phyloP scores from a whole-genome alignment of 768 basidiomycete species.

The Lactifluus rugatus region DNA sequence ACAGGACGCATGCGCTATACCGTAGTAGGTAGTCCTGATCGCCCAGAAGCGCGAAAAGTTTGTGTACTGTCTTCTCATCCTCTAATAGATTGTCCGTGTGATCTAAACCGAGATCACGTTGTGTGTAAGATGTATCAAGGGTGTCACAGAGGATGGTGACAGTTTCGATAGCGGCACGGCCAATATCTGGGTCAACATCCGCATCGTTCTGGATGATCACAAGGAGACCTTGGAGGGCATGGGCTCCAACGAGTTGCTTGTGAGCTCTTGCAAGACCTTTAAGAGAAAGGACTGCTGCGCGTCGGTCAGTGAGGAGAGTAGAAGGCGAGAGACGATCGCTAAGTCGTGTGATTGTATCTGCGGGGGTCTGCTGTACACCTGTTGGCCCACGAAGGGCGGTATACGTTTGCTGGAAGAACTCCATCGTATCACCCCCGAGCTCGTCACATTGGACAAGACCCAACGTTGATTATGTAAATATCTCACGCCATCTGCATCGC shows the following conservation, averaged over 20 bases:
- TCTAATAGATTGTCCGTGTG: conserved; percentile 76
- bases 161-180: conserved; percentile 88
- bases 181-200: conserved; percentile 84
- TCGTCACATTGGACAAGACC: neutral
- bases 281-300: conserved; percentile 86
- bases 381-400: conserved; percentile 77
- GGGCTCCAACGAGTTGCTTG: conserved; percentile 78
- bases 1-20: conserved; percentile 72
- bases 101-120: conserved; percentile 68
- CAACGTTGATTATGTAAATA: neutral
- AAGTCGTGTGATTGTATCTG: conserved; percentile 79
- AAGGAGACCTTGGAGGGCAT: conserved; percentile 67
- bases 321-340: conserved; percentile 87
- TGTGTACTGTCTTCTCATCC: conserved; percentile 61
- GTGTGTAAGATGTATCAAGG: conserved; percentile 38
- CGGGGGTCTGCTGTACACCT: conserved; percentile 71
- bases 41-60: conserved; percentile 65
- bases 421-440: conserved; percentile 37
- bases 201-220: conserved; percentile 82
- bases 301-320: conserved; percentile 79
- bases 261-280: conserved; percentile 90
- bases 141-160: conserved; percentile 76
- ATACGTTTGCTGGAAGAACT: conserved; percentile 80
- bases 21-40: conserved; percentile 78
- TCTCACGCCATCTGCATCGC: neutral